Evolutionary conservation across 805 yeast genomes (phyloP).

Genomic region (Kodamaea sagamina): DNA sequence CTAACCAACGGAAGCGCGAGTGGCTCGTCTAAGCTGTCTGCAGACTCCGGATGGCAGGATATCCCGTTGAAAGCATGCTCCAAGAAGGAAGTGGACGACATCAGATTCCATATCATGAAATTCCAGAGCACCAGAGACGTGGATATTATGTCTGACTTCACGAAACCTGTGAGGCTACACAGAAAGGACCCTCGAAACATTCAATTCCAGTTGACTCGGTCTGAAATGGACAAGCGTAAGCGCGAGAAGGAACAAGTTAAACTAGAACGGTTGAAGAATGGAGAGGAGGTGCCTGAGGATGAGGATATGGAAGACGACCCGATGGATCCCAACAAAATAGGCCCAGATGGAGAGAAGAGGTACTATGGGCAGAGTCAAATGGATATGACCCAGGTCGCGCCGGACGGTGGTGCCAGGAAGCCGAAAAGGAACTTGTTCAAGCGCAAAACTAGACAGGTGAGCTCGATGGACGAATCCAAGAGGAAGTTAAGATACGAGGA

Average conservation of each 20-base stretch:
- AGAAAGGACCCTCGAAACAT: conserved; percentile 91
- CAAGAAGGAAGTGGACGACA: conserved; percentile 66
- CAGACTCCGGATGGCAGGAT: conserved; percentile 43
- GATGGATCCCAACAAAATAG: conserved; percentile 21
- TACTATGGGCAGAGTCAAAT: conserved; percentile 41
- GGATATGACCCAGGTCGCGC: conserved; percentile 75
- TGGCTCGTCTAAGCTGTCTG: neutral
- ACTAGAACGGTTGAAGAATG: conserved; percentile 16
- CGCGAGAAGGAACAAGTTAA: conserved; percentile 34
- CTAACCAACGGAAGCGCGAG: conserved; percentile 4
- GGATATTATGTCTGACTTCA: conserved; percentile 70
- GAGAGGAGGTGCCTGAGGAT: conserved; percentile 18
- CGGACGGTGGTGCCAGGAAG: conserved; percentile 86
- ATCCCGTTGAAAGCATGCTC: conserved; percentile 74
- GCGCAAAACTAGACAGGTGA: conserved; percentile 83
- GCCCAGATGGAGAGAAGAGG: conserved; percentile 34
- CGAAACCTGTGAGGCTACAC: conserved; percentile 82
- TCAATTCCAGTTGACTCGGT: conserved; percentile 80
- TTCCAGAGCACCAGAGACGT: conserved; percentile 74
- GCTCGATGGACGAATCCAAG: conserved; percentile 77
- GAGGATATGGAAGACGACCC: conserved; percentile 17
- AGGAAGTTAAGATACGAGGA: conserved; percentile 90
- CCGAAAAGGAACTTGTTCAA: conserved; percentile 59
- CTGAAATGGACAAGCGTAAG: conserved; percentile 64
- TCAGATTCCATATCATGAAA: conserved; percentile 77